Evolutionary conservation across 331 rosid genomes (phyloP), one percentile per base, ranked within the genome.

Genomic region (Rosa hybrid): DNA sequence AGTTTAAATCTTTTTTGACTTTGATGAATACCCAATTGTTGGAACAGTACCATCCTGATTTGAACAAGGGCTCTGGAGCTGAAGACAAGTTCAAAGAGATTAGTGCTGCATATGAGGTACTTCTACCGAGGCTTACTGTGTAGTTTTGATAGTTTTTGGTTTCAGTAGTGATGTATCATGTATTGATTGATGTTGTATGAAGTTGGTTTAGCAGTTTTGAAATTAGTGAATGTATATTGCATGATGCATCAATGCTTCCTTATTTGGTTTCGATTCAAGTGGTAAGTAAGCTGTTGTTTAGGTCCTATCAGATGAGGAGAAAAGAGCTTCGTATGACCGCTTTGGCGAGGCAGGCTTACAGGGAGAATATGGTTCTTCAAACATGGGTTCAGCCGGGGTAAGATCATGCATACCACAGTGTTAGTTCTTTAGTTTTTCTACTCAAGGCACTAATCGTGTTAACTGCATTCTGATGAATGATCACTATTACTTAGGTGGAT

Each of bases 31-130:
- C 74, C 72, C 13, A 39, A 38, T 51, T 13, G 78, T 70, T 79
- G 86, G 80, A 81, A 80, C 84, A 96, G 99, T 90, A 93, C 83
- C 99, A 96, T 90, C 99, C 98, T 38, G 97, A 64, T 64, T 12
- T 27, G 69, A 63, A 87, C 82, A 93, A 85, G 88, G 86, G 75
- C 68, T 89, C 93, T 18, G 97, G 96, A 79, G 89, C 97, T 27
- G 99, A 96, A 81, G 99, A 96, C 77, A 96, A 86, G 84, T 96
- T 96, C 90, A 93, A 96, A 83, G 96, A 93, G 88, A 96, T 96
- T 74, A 90, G 97, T 86, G 94, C 96, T 83, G 99, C 98, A 34
- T 96, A 96, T 49, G 98, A 96, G 99, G 98, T 96, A 86, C 86
- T 81, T 81, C 72, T 80, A 63, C 39, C 16, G 5, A 30, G 20